Evolutionary conservation across 768 basidiomycete species (phyloP), one percentile per base, ranked within the genome.

Genomic region (Russula brevipes): DNA sequence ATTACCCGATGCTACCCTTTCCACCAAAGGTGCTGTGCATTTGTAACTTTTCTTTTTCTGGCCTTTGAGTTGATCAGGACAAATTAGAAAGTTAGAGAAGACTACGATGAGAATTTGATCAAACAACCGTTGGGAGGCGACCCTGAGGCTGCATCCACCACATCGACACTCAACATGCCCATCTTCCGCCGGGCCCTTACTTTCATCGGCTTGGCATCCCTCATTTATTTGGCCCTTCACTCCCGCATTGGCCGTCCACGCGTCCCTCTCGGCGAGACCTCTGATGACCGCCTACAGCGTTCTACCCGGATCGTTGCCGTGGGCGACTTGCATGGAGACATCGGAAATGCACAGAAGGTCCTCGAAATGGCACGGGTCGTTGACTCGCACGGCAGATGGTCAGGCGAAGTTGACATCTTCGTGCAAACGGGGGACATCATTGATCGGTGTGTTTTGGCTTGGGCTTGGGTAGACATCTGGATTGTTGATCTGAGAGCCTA

Each of bases 371-470:
- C 91, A 1, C 80, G 80, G 1, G 87, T 98, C 5, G 84, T 88
- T 3, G 85, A 94, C 68, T 80, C 82, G 11, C 70, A 81, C 6
- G 86, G 86, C 1, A 78, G 86, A 59, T 98, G 96, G 96, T 83
- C 85, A 3, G 93, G 90, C 5, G 78, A 88, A 35, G 82, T 88
- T 1, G 89, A 94, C 70, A 85, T 88, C 51, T 86, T 98, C 61
- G 94, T 97, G 17, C 96, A 98, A 77, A 97, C 94, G 0, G 95
- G 94, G 3, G 94, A 98, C 74, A 94, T 97, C 38, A 90, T 98
- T 59, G 94, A 97, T 75, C 78, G 94, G 93, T 89, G 64, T 49
- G 80, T 71, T 17, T 8, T 63, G 41, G 63, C 5, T 24, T 24
- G 24, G 24, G 24, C 30, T 54, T 30, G n/a, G 10, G 39, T n/a